These are phyloP conservation scores for Paramecium tetraurelia DNA, from an alignment of 73 alveolate species.

Conservation along the genomic window DNA sequence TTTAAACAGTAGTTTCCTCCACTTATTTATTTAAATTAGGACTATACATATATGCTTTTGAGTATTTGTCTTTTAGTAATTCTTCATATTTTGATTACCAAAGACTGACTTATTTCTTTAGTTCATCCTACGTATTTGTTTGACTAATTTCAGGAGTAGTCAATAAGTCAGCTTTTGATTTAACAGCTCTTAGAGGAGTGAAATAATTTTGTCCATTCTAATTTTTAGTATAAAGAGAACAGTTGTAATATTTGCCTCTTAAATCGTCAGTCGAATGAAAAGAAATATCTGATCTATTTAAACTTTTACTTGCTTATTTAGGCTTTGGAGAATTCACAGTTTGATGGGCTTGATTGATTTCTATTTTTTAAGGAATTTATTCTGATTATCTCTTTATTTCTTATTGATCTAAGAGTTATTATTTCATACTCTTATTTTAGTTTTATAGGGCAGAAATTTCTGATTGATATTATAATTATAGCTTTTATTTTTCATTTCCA, in stretches of 20 bases:
- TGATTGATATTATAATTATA: neutral
- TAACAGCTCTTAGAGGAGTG: neutral
- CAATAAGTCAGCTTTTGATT: neutral
- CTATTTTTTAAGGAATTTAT: neutral
- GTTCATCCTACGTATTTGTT: neutral
- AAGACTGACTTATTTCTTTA: neutral
- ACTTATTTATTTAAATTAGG: neutral
- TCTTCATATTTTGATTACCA: constrained; percentile 28
- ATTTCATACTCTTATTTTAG: neutral
- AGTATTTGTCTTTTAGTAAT: neutral
- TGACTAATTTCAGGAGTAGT: neutral
- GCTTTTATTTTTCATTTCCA: neutral
- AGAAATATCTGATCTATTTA: neutral
- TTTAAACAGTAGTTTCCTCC: neutral
- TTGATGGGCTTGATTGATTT: neutral
- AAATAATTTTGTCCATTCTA: neutral
- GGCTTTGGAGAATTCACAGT: neutral
- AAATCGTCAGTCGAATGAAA: neutral
- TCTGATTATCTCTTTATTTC: neutral
- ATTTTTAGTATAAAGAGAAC: neutral
- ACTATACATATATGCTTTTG: neutral
- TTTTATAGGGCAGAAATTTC: neutral
- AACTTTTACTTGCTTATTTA: neutral
- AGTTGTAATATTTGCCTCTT: neutral
- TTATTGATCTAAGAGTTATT: neutral